Evolutionary conservation across 2,329 filamentous ascomycete genomes (phyloP), one percentile per base, ranked within the genome.

Genomic region (Knufia petricola): DNA sequence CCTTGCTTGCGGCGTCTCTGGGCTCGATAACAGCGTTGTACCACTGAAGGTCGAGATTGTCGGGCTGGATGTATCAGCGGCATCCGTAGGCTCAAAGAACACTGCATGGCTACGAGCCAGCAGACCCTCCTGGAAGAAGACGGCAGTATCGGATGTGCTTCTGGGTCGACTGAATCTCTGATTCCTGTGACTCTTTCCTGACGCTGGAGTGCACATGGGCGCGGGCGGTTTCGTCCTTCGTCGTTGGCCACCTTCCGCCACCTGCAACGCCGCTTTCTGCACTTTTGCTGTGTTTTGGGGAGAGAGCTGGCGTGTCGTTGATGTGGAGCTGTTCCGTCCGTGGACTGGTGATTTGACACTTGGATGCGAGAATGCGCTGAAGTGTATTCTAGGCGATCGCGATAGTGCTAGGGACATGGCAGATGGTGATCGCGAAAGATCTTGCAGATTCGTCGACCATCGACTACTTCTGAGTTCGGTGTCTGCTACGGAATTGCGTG

Each of bases 391-490:
- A 13, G 43, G 43, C 7, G 43, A 46, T 37, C 43, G 28, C 20
- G 43, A 31, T 8, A 46, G 30, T 7, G 15, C 3, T 12, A 15
- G 43, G 3, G 28, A 17, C 17, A 23, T 37, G 32, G 28, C 19
- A 37, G 43, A 23, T 3, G 43, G 6, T 23, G 43, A 21, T 24
- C n/a, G 31, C 15, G 30, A n/a, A 23, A 46, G 43, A 8, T 47
- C 44, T 9, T 24, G 23, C n/a, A 48, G 9, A 21, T 24, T 41
- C 12, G 46, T 48, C 15, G 46, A 48, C 46, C 46, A 48, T 32
- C 38, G 31, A 19, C 37, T 39, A 17, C 37, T 41, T 32, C 20
- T 21, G 23, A 48, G 37, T 15, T 48, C 46, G 36, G 12, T 38
- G 34, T 42, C 46, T 28, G 37, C 36, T 3, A 48, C n/a, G 20